Evolutionary conservation across 1,284 basidiomycete genomes (phyloP), one percentile per base, ranked within the genome.

Genomic region (Boletus albobrunnescens): DNA sequence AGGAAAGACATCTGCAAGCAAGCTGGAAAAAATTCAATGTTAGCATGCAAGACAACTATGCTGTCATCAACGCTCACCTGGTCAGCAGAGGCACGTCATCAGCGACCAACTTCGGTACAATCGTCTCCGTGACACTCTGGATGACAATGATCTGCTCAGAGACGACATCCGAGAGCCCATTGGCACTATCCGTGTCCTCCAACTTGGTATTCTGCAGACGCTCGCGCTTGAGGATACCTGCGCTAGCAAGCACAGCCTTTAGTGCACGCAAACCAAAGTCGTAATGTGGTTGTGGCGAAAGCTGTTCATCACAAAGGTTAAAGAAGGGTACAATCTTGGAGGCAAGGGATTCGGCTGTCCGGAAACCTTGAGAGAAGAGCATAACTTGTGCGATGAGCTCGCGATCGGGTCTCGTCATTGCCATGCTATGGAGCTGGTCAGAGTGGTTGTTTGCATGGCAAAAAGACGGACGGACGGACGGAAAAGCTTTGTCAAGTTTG

Each of bases 281-380:
- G 67, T 99, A 99, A 72, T 99, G 97, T 2, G 95, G 93, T 65
- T 99, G 96, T 28, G 90, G 84, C 3, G 94, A 98, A 24, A 99
- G 79, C 63, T 99, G 95, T 64, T 99, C 94, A 52, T 92, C 85
- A 60, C 95, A 99, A 47, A 99, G 84, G 64, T 95, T 96, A 79
- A 99, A 99, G 77, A 99, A 98, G 0, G 95, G 96, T 13, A 99
- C 95, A 49, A 99, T 90, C 72, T 99, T 98, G 49, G 91, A 92
- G 0, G 96, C 96, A 6, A 99, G 79, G 0, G 82, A 86, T 68
- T 98, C 96, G 5, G 97, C 96, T 6, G 92, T 94, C 28, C 95
- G 84, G 81, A 99, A 99, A 55, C 97, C 97, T 73, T 99, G 96
- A 13, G 96, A 98, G 76, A 98, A 99, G 46, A 99, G 74, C 87